Evolutionary conservation across 164 flowering plant species (phyloP), one percentile per base, ranked within the genome.

Genomic region (Chloranthus sessilifolius): DNA sequence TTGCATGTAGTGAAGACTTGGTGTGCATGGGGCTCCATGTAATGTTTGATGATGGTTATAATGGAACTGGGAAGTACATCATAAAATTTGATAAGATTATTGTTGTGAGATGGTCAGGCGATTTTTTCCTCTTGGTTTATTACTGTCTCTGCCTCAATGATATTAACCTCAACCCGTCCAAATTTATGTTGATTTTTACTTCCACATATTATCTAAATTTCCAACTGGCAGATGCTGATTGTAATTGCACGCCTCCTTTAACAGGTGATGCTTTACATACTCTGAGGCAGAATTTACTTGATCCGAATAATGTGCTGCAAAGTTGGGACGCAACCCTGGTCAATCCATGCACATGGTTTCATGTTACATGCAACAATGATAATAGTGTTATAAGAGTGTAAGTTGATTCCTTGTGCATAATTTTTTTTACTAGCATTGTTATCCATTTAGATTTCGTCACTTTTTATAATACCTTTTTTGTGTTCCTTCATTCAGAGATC

Each of bases 251-350:
- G 17, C 43, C 7, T 59, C 5, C 61, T 29, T 60, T 30, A 61
- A 51, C 75, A 90, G 97, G 97, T 73, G 95, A 90, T 75, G 95
- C 95, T 31, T 69, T 90, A 58, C 90, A 82, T 47, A 78, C 53
- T 43, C 73, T 90, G 12, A 59, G 88, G 51, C 52, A 61, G 49
- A 90, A 73, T 66, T 71, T 90, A 47, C 11, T 46, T 15, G 95
- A 90, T 71, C 97, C 97, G 21, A 84, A 78, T 59, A 82, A 81
- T 72, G 91, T 87, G 30, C 66, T 90, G 26, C 94, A 90, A 63
- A 87, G 94, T 68, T 90, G 97, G 97, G 95, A 90, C 70, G 90
- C 95, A 26, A 87, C 94, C 4, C 85, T 90, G 34, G 95, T 87
- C 42, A 90, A 84, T 45, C 97, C 97, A 5, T 90, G 97, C 64